Base-by-base conservation (phyloP, 495 filamentous ascomycete species). In the Xylaria curta region DNA sequence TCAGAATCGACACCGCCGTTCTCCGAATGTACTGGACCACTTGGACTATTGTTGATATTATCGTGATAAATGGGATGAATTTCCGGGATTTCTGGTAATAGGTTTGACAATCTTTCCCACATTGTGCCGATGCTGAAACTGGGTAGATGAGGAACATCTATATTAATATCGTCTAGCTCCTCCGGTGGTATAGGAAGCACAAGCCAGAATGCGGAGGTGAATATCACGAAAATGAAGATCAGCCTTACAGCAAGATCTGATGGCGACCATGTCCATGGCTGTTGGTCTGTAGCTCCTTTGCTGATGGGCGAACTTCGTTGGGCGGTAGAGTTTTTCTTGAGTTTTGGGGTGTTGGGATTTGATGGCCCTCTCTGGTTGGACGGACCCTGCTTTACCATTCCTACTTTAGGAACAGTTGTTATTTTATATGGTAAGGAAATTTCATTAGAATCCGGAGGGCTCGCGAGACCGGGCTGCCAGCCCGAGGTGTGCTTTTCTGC, bases 61-160 rank as follows among this genome's bases (percentile, higher is more conserved):
- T 65, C 40, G 54, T 61, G 15, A 24, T 19, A 24, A 19, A 65
- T 46, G 24, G 47, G 9, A 31, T 66, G 46, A 6, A 33, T 21
- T n/a, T 47, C 38, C 2, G 60, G 69, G n/a, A 58, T 19, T 21
- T 56, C 69, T 10, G 47, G 72, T 79, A 74, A 38, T 24, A 60
- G 78, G 19, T 9, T 71, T 66, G 24, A 33, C 28, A 53, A 64
- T 28, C 5, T 31, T 49, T 19, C 54, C 67, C 36, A 77, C 59
- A 64, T 75, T 49, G 38, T 28, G 28, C 69, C 38, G 38, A 49
- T n/a, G 31, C 42, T 36, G 33, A 66, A 17, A 66, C 40, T 59
- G 7, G 61, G n/a, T 15, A 40, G 19, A 12, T 15, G 21, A 17
- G 47, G 47, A 47, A n/a, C 3, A 12, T 5, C 38, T 19, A 33